Percentiles rank a stretch among this genome's conserved stretches.
phyloP scores from a whole-genome alignment of 371 early-diverging fungal genomes.

The Neoconidiobolus thromboides region DNA sequence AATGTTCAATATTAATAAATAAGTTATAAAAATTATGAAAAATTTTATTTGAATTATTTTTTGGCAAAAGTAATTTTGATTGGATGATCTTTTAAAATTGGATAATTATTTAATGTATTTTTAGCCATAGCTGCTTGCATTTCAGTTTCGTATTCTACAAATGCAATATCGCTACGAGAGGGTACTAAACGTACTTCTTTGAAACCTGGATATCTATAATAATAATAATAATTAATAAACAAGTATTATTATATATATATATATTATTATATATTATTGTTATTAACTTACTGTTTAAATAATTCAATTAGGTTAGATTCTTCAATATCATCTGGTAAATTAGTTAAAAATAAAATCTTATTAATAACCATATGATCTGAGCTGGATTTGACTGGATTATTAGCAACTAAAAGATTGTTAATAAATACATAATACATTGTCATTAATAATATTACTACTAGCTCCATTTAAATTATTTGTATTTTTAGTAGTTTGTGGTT shows the following conservation, averaged over 20 bases:
- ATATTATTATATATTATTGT: no score
- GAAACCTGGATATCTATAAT: slow-evolving; percentile 52
- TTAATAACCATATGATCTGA: slow-evolving; percentile 63
- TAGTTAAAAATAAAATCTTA: slow-evolving; percentile 77
- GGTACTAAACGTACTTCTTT: slow-evolving; percentile 79
- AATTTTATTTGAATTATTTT: slow-evolving; percentile 17
- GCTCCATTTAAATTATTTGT: slow-evolving; percentile 5
- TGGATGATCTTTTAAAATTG: slow-evolving; percentile 41
- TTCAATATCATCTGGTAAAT: slow-evolving; percentile 57
- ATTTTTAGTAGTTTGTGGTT: slow-evolving; percentile 1
- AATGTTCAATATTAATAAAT: no score
- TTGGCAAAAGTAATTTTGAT: slow-evolving; percentile 71
- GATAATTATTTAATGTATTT: slow-evolving; percentile 53
- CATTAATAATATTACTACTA: not conserved
- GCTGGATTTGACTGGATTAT: slow-evolving; percentile 14
- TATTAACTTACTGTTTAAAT: slow-evolving; percentile 33
- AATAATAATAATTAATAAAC: not conserved
- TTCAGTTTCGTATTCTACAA: slow-evolving; percentile 82
- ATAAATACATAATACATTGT: no score
- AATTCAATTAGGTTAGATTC: slow-evolving; percentile 35
- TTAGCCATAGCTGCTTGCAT: slow-evolving; percentile 59
- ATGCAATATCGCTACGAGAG: slow-evolving; percentile 68
- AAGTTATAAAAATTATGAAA: no score
- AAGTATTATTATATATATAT: not conserved
- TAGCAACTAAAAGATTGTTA: not conserved